Base-by-base conservation (phyloP, 805 yeast species). In the Nakazawaea laoshanensis region DNA sequence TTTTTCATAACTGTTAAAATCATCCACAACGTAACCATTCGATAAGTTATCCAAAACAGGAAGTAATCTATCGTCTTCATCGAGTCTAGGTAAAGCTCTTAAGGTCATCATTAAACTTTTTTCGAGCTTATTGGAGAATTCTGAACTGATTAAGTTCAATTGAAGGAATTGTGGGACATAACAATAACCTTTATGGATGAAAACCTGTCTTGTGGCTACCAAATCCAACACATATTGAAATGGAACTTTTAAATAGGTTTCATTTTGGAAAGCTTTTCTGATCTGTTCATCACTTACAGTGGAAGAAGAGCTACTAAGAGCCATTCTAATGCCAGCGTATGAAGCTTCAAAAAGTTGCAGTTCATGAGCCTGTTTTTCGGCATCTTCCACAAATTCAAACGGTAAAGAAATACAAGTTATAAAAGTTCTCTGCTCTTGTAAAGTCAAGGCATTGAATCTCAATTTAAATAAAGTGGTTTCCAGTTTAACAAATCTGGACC, bases 11-110 rank as follows among this genome's bases (percentile, higher is more conserved):
- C 33, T 24, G 5, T 32, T 24, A 9, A 29, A 15, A 40, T 70
- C 77, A 20, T 67, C 56, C 5, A 78, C 59, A 2, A 80, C 70
- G 47, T 81, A 82, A 9, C 86, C 86, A 19, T 72, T 67, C 0
- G 94, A 74, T 29, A 92, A 56, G 47, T 88, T 87, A 47, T 76
- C 75, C 41, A 92, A 63, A 19, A 92, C 74, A 1, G 96, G 96
- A 32, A 87, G 59, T 28, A 92, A 58, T 37, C 99, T 65, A 50
- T 87, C 94, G 49, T 87, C 96, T 59, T 89, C 97, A 49, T 87
- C 95, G 36, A 89, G 61, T 8, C 88, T 67, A 5, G 95, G 94
- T 35, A 87, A 59, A 14, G 82, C 70, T 49, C 81, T 82, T 45
- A 86, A 77, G 0, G 96, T 84, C 29, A 65, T 57, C 15, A 75